Percentiles rank a stretch among this genome's conserved stretches.
Evolutionary conservation across 371 early-diverging fungal species (phyloP).

Genomic region (Syncephalis plumigaleata): DNA sequence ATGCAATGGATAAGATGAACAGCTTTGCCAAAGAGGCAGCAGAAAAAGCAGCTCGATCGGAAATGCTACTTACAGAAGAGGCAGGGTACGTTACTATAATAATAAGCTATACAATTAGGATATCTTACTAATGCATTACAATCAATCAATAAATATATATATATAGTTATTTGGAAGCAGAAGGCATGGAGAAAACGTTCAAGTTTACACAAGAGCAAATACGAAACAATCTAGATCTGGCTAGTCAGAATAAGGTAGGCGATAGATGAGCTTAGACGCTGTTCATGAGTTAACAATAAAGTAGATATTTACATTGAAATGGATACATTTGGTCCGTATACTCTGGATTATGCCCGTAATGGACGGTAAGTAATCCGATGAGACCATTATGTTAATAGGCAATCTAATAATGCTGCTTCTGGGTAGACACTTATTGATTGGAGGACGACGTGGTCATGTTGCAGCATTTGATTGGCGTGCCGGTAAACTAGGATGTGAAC

Average conservation of each 20-base stretch:
- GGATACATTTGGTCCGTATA: slow-evolving; percentile 75
- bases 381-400: not conserved
- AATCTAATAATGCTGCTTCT: not conserved
- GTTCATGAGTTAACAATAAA: not conserved
- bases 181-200: slow-evolving; percentile 78
- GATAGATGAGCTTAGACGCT: not conserved
- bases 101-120: not conserved
- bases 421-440: slow-evolving; percentile 58
- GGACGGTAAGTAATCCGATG: slow-evolving; percentile 29
- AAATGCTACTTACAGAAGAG: slow-evolving; percentile 55
- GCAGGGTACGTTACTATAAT: slow-evolving; percentile 20
- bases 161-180: slow-evolving; percentile 55
- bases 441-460: slow-evolving; percentile 82
- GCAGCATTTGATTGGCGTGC: slow-evolving; percentile 86
- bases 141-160: too few relatives aligned
- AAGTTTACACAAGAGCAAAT: slow-evolving; percentile 70
- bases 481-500: slow-evolving; percentile 69
- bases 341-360: slow-evolving; percentile 78
- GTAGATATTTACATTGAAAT: slow-evolving; percentile 60
- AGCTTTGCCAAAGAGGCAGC: slow-evolving; percentile 48
- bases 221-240: slow-evolving; percentile 51
- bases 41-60: slow-evolving; percentile 53
- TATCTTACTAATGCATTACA: not conserved
- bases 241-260: slow-evolving; percentile 56
- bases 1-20: slow-evolving; percentile 33